A percentile compares a stretch with the other conserved stretches of the same genome.
phyloP scores from a whole-genome alignment of 805 yeast species.

The Yamadazyma scolyti region DNA sequence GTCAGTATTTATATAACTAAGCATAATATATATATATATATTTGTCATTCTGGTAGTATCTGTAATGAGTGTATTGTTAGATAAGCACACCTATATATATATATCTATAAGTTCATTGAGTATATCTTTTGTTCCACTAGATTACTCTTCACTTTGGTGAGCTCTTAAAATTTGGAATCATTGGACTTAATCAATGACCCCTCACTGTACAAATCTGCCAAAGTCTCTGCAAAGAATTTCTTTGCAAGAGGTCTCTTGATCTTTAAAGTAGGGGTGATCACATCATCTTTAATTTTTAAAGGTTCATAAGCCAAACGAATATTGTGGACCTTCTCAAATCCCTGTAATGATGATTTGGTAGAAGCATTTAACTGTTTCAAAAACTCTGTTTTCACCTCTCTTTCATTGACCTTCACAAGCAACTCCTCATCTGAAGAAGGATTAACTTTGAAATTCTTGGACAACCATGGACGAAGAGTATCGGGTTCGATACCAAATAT shows the following conservation, averaged over 20 bases:
- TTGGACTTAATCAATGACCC: slow-evolving; percentile 25
- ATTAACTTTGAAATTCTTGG: slow-evolving; percentile 12
- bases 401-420: slow-evolving; percentile 22
- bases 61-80: too few species aligned
- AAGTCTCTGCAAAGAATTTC: slow-evolving; percentile 19
- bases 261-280: slow-evolving; percentile 64
- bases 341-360: slow-evolving; percentile 39
- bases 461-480: slow-evolving; percentile 15
- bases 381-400: slow-evolving; percentile 33
- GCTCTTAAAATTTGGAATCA: slow-evolving; percentile 16
- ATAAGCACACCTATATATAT: too few species aligned
- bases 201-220: slow-evolving; percentile 26
- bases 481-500: slow-evolving; percentile 58
- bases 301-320: slow-evolving; percentile 54
- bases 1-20: too few species aligned
- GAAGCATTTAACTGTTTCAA: slow-evolving; percentile 35
- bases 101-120: too few species aligned
- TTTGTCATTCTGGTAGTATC: too few species aligned
- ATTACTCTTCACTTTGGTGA: too few species aligned
- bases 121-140: too few species aligned
- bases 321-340: slow-evolving; percentile 64
- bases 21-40: too few species aligned
- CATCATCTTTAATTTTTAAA: slow-evolving; percentile 55
- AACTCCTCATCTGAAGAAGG: slow-evolving; percentile 21
- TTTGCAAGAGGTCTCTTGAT: slow-evolving; percentile 38